Conservation (phyloP, 345 rosid species). For the Gossypium anomalum region DNA sequence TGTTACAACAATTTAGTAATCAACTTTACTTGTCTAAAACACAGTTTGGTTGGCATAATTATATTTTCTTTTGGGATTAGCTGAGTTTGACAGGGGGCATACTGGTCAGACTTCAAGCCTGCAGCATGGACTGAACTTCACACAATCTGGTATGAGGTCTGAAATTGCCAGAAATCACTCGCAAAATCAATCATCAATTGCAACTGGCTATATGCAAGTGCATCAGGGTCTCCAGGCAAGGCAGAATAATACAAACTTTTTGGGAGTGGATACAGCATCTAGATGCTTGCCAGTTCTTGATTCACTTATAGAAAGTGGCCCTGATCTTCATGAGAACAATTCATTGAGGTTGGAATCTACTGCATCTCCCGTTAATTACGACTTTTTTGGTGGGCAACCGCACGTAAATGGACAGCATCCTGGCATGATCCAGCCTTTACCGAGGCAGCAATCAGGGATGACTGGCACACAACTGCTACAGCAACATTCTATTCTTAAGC, state of each 20-base stretch:
- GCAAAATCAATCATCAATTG: conserved; percentile 47
- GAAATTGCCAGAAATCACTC: conserved; percentile 51
- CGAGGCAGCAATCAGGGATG: conserved; percentile 67
- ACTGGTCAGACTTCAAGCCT: conserved; percentile 46
- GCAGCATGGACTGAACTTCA: conserved; percentile 50
- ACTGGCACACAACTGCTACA: conserved; percentile 75
- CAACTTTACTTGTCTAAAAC: not conserved
- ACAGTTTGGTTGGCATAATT: conserved; percentile 11
- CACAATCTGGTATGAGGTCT: conserved; percentile 46
- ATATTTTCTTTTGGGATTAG: conserved; percentile 38
- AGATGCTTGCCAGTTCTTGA: conserved; percentile 47
- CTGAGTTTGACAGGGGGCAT: conserved; percentile 55
- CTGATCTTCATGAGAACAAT: conserved; percentile 44
- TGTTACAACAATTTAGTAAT: conserved; percentile 2
- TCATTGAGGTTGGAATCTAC: conserved; percentile 42
- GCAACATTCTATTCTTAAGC: conserved; percentile 65
- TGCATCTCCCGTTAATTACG: conserved; percentile 64
- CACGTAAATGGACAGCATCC: conserved; percentile 56
- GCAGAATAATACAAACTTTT: conserved; percentile 54
- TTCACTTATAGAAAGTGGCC: conserved; percentile 41
- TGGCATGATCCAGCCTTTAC: conserved; percentile 54
- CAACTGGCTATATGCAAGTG: conserved; percentile 68
- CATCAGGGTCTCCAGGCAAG: conserved; percentile 41
- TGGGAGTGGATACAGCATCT: conserved; percentile 57
- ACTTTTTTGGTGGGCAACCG: conserved; percentile 65